A percentile compares a stretch with the other conserved stretches of the same genome.
These are phyloP conservation scores for Gloeostereum incarnatum DNA, from an alignment of 768 basidiomycete genomes.

Conservation along the genomic window DNA sequence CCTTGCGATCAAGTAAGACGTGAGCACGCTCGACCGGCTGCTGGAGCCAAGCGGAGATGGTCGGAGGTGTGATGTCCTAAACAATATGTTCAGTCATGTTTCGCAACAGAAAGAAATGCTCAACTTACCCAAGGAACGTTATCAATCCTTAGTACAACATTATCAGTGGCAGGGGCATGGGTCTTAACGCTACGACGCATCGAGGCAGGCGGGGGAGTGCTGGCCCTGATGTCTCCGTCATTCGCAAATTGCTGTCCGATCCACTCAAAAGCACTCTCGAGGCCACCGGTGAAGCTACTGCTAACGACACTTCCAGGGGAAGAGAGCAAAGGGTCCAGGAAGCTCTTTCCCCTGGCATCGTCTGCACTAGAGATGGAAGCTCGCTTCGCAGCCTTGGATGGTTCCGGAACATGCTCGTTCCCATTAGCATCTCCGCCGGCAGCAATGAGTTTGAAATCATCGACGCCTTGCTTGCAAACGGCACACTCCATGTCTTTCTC, in stretches of 20 bases:
- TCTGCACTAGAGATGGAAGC: too few species aligned
- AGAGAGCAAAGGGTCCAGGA: constrained; percentile 25
- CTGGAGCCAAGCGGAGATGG: constrained; percentile 58
- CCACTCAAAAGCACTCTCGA: constrained; percentile 33
- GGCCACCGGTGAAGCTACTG: constrained; percentile 1
- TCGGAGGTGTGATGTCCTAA: constrained; percentile 79
- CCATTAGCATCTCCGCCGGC: constrained; percentile 4
- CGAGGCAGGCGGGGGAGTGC: constrained; percentile 29
- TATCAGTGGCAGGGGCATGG: constrained; percentile 18
- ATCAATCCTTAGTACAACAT: constrained; percentile 71
- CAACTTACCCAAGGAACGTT: constrained; percentile 81
- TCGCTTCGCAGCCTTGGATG: too few species aligned
- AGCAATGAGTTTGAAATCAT: constrained; percentile 51
- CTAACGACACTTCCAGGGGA: constrained; percentile 17
- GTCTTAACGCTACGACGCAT: neutral
- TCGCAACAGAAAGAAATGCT: neutral
- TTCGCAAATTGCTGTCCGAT: constrained; percentile 21
- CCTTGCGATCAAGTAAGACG: constrained; percentile 71
- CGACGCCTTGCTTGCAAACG: constrained; percentile 63
- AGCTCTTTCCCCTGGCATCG: constrained; percentile 12
- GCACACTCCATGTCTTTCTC: constrained; percentile 86
- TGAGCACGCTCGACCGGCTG: constrained; percentile 66
- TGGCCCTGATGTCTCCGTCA: constrained; percentile 25
- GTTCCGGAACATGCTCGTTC: neutral
- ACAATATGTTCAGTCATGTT: constrained; percentile 3